Conservation (phyloP, 257 asterid genomes). For the Fraxinus cuspidata region DNA sequence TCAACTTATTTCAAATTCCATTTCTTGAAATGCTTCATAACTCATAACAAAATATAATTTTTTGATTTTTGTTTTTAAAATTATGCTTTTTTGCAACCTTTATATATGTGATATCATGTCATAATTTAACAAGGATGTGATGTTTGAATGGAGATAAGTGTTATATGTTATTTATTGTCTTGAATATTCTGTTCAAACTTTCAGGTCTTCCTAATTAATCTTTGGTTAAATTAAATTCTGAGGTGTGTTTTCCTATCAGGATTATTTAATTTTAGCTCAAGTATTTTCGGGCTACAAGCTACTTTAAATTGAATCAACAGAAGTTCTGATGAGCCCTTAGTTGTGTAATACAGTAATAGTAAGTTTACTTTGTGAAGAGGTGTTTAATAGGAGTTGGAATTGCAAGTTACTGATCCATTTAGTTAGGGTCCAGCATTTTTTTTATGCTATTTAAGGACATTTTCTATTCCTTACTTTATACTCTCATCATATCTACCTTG, state of each 20-base stretch:
- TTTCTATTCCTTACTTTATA: slow-evolving; percentile 13
- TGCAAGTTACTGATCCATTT: slow-evolving; percentile 8
- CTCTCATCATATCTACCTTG: slow-evolving; percentile 27
- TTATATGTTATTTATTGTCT: not conserved
- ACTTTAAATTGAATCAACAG: not conserved
- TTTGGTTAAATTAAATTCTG: not conserved
- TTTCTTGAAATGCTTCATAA: too few relatives aligned
- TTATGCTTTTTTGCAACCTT: not conserved
- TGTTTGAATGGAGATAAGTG: not conserved
- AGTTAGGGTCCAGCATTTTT: not conserved
- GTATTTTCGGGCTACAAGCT: not conserved
- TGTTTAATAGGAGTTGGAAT: not conserved
- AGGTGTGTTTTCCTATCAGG: not conserved
- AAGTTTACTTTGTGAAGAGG: not conserved
- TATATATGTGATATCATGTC: not conserved
- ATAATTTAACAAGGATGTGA: not conserved
- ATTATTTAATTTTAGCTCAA: not conserved
- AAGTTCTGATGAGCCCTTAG: not conserved
- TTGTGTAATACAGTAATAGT: not conserved
- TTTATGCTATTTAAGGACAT: slow-evolving; percentile 13
- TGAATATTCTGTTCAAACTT: not conserved
- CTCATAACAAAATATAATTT: too few relatives aligned
- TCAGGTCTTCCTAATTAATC: not conserved
- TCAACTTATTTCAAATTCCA: not conserved
- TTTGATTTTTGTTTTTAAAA: not conserved